These are phyloP conservation scores for Flaveria robusta DNA, from an alignment of 129 eudicot genomes.

Conservation along the genomic window DNA sequence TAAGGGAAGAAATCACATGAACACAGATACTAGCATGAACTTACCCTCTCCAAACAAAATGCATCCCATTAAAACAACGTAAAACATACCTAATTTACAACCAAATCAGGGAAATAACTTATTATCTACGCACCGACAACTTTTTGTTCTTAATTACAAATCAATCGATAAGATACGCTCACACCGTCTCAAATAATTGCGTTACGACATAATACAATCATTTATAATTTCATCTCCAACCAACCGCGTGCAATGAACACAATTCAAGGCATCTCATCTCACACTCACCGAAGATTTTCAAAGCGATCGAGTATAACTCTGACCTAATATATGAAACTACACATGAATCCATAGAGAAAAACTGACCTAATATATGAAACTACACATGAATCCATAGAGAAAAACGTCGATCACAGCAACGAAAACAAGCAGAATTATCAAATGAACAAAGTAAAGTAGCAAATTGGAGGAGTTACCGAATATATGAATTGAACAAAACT, in stretches of 20 bases:
- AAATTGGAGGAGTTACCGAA: conserved; percentile 22
- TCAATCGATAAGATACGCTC: not conserved
- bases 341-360: conserved; percentile 2
- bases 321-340: not conserved
- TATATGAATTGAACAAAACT: not conserved
- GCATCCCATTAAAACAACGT: too few species aligned
- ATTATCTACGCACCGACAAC: conserved; percentile 23
- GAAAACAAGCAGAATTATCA: not conserved
- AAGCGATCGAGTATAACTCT: not conserved
- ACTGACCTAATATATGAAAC: not conserved
- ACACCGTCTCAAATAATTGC: not conserved
- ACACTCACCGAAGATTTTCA: conserved; percentile 3
- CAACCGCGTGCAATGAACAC: not conserved
- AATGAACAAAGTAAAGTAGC: not conserved
- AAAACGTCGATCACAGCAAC: conserved; percentile 14
- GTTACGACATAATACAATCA: not conserved
- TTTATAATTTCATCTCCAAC: not conserved
- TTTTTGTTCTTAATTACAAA: not conserved
- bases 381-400: not conserved
- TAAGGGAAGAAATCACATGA: too few species aligned
- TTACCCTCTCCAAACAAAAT: not conserved
- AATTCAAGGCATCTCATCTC: not conserved
- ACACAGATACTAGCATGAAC: not conserved
- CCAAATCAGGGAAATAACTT: not conserved
- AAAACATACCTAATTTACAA: not conserved